Evolutionary conservation across 2,329 filamentous ascomycete genomes (phyloP).

Genomic region (Coccinonectria pachysandricola): DNA sequence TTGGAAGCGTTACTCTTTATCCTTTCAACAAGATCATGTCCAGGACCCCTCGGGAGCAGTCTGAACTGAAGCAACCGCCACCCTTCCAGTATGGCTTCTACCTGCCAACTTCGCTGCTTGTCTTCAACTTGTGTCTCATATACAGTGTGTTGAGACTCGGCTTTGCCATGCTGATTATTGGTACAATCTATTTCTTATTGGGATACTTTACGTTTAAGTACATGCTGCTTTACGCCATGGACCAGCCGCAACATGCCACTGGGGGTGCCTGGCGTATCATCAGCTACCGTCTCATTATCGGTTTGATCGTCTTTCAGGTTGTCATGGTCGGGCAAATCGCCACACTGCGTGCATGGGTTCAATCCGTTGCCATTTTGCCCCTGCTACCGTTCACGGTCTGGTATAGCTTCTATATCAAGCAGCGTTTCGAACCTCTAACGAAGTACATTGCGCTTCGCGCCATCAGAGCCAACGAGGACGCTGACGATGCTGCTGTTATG

Average conservation of each 20-base stretch:
- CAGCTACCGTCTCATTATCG: conserved; percentile 80
- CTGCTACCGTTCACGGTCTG: conserved; percentile 73
- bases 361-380: conserved; percentile 64
- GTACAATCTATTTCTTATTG: conserved; percentile 71
- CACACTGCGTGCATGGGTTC: conserved; percentile 59
- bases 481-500: conserved; percentile 23
- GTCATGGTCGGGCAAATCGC: conserved; percentile 84
- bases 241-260: conserved; percentile 88
- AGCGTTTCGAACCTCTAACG: conserved; percentile 78
- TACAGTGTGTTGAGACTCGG: conserved; percentile 80
- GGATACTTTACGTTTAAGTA: conserved; percentile 94
- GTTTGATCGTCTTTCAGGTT: conserved; percentile 78
- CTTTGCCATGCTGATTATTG: conserved; percentile 71
- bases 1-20: conserved; percentile 76
- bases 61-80: conserved; percentile 70
- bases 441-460: conserved; percentile 86
- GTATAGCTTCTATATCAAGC: conserved; percentile 75
- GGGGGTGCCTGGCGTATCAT: conserved; percentile 96
- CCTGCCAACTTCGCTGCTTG: conserved; percentile 79
- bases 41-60: conserved; percentile 81
- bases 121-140: conserved; percentile 91
- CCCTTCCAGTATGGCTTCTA: conserved; percentile 95
- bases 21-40: conserved; percentile 69
- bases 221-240: conserved; percentile 95
- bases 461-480: conserved; percentile 51